These are phyloP conservation scores for Bombardia bombarda DNA, from an alignment of 495 filamentous ascomycete species.

Conservation along the genomic window DNA sequence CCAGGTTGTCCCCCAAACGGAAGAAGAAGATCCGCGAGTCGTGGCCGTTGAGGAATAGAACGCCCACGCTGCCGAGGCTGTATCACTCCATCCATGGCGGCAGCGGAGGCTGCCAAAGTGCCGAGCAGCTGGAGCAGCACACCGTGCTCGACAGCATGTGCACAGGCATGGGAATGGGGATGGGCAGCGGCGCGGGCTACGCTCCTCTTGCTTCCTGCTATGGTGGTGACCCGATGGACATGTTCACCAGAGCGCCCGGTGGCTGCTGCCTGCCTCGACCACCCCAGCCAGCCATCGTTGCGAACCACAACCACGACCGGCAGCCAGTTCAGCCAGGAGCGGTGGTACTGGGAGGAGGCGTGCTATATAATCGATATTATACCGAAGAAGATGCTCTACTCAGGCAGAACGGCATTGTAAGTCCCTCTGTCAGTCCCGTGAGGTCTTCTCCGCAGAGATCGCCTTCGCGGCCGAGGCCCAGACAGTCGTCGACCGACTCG, in stretches of 20 bases:
- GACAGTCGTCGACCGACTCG: constrained; percentile 29
- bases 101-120: constrained; percentile 6
- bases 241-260: not conserved
- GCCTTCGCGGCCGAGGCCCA: constrained; percentile 11
- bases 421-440: no score
- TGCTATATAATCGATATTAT: no score
- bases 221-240: no score
- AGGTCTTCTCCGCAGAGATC: constrained; percentile 13
- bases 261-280: constrained; percentile 13
- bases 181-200: not conserved
- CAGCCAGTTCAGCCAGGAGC: not conserved
- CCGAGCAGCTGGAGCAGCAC: not conserved
- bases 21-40: constrained; percentile 14
- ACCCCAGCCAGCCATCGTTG: constrained; percentile 11
- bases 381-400: no score
- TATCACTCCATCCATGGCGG: constrained; percentile 9
- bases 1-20: no score
- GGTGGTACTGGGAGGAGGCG: no score
- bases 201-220: no score
- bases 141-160: not conserved
- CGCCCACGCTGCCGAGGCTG: constrained; percentile 15
- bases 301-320: not conserved
- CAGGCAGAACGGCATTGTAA: no score
- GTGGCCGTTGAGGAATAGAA: constrained; percentile 13
- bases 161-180: constrained; percentile 4